Evolutionary conservation across 1,284 basidiomycete species (phyloP).

Genomic region (Golubevia pallescens): DNA sequence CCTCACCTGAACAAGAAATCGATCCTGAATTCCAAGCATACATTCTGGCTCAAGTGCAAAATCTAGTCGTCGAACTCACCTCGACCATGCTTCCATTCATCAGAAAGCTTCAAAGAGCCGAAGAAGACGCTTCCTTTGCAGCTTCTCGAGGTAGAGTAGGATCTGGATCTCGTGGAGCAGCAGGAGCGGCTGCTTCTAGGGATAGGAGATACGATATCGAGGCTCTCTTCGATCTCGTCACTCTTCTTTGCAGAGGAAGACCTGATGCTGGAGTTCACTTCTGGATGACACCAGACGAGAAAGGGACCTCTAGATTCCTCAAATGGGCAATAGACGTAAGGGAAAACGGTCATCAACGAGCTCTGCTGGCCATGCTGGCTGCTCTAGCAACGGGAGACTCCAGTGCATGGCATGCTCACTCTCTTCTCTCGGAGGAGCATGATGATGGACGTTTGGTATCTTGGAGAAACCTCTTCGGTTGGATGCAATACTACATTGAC

Average conservation of each 20-base stretch:
- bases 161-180: slow-evolving; percentile 14
- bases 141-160: slow-evolving; percentile 7
- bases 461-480: slow-evolving; percentile 58
- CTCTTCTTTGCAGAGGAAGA: slow-evolving; percentile 44
- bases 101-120: slow-evolving; percentile 54
- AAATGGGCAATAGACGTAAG: slow-evolving; percentile 60
- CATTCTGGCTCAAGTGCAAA: slow-evolving; percentile 52
- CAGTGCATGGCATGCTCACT: slow-evolving; percentile 53
- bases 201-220: slow-evolving; percentile 59
- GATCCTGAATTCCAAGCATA: slow-evolving; percentile 54
- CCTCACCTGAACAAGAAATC: slow-evolving; percentile 63
- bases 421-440: slow-evolving; percentile 29
- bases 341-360: slow-evolving; percentile 55
- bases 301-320: slow-evolving; percentile 54
- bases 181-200: slow-evolving; percentile 5
- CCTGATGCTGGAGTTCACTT: slow-evolving; percentile 51
- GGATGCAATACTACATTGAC: slow-evolving; percentile 60
- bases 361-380: slow-evolving; percentile 56
- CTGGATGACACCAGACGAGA: slow-evolving; percentile 40
- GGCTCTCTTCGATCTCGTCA: slow-evolving; percentile 55
- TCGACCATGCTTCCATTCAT: slow-evolving; percentile 49
- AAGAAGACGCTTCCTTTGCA: slow-evolving; percentile 59
- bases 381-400: slow-evolving; percentile 51
- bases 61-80: slow-evolving; percentile 34
- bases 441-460: slow-evolving; percentile 49